A percentile compares a stretch with the other conserved stretches of the same genome.
Evolutionary conservation across 2,329 filamentous ascomycete genomes (phyloP).

Genomic region (Paecilomyces sp.): DNA sequence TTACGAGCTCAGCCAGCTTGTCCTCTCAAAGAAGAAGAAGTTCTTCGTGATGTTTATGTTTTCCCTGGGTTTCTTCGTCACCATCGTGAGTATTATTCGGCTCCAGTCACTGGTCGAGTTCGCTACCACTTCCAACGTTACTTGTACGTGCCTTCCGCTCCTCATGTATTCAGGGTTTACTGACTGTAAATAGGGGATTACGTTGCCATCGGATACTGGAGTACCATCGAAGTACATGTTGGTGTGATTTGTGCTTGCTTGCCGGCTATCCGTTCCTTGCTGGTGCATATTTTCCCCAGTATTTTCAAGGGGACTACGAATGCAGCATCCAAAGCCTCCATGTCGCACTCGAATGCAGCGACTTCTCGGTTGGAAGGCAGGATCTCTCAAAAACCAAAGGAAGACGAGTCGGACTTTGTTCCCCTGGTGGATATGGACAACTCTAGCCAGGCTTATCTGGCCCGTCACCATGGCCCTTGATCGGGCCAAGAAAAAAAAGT

Average conservation of each 20-base stretch:
- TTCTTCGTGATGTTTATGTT: conserved; percentile 28
- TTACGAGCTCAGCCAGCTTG: conserved; percentile 17
- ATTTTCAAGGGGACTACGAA: conserved; percentile 25
- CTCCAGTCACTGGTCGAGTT: conserved; percentile 37
- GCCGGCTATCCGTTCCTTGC: conserved; percentile 27
- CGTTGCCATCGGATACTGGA: conserved; percentile 21
- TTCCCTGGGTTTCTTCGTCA: conserved; percentile 32
- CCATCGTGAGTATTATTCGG: conserved; percentile 39
- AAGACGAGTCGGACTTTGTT: conserved; percentile 11
- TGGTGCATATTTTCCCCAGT: conserved; percentile 30
- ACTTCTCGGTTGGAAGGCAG: conserved; percentile 9
- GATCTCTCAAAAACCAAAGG: conserved; percentile 9
- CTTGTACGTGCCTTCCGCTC: conserved; percentile 16
- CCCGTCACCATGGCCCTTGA: background rate
- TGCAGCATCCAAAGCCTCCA: conserved; percentile 7
- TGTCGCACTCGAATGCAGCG: conserved; percentile 7
- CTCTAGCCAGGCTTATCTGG: conserved; percentile 11
- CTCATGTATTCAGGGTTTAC: background rate
- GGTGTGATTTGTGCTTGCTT: conserved; percentile 24
- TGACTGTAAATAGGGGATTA: conserved; percentile 20
- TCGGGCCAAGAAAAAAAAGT: background rate
- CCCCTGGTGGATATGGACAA: conserved; percentile 13
- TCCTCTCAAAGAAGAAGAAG: conserved; percentile 22
- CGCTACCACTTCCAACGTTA: conserved; percentile 33
- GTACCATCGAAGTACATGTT: conserved; percentile 22